Conservation (phyloP, 208 protist genomes). For the Leishmania guyanensis region DNA sequence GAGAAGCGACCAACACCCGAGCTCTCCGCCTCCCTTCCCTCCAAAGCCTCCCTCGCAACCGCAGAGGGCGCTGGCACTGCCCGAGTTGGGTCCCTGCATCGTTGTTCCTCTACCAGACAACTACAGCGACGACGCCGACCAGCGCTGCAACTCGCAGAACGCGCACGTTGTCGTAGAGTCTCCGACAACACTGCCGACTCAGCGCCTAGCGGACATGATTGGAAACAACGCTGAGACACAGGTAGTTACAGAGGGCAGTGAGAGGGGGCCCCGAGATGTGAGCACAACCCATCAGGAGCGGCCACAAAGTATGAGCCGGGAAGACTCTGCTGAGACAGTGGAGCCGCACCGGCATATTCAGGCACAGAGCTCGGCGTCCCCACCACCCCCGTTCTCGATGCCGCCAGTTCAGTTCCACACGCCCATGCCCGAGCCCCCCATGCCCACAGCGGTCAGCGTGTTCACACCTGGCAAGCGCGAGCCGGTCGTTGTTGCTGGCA, state of each 20-base stretch:
- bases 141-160: slow-evolving; percentile 27
- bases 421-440: slow-evolving; percentile 3
- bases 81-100: not conserved
- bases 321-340: slow-evolving; percentile 15
- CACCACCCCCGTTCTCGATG: not conserved
- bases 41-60: not conserved
- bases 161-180: slow-evolving; percentile 13
- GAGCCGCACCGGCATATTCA: slow-evolving; percentile 9
- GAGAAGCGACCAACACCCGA: not conserved
- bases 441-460: not conserved
- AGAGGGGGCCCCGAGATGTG: not conserved
- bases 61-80: not conserved
- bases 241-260: not conserved
- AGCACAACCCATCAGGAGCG: not conserved
- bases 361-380: not conserved
- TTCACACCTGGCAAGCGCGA: slow-evolving; percentile 7
- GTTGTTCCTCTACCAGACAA: slow-evolving; percentile 30
- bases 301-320: not conserved
- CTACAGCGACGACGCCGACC: slow-evolving; percentile 7
- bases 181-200: slow-evolving; percentile 9
- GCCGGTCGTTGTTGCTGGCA: not conserved
- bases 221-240: not conserved
- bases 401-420: slow-evolving; percentile 11
- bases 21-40: not conserved
- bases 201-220: not conserved